Percentiles rank a stretch among this genome's conserved stretches.
These are phyloP conservation scores for Bryoerythrophyllum caledonicum DNA, from an alignment of 225 moss, liverwort and hornwort species.

Conservation along the genomic window DNA sequence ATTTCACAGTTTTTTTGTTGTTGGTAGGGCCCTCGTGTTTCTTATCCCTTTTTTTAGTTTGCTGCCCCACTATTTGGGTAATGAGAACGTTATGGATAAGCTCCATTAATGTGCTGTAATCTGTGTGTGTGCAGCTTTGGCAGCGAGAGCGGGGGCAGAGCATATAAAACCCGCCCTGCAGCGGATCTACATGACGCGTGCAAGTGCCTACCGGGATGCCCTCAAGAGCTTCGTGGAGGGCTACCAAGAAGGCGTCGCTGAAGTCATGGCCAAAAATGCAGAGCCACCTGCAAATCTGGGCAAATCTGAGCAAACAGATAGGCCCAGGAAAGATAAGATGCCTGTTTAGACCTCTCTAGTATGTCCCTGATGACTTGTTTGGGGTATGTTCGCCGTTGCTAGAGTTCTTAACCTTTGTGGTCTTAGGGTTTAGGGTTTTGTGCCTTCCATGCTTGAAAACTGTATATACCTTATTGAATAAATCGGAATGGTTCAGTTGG, in stretches of 20 bases:
- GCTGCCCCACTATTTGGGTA: too few relatives aligned
- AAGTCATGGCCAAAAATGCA: conserved; percentile 45
- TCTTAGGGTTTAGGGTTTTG: too few relatives aligned
- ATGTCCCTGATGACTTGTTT: not conserved
- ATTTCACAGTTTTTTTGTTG: too few relatives aligned
- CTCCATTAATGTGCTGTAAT: conserved; percentile 5
- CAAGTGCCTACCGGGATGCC: conserved; percentile 84
- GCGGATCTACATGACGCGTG: conserved; percentile 87
- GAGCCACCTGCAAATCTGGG: not conserved
- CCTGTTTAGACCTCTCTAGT: conserved; percentile 18
- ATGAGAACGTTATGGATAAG: not conserved
- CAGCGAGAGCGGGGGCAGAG: conserved; percentile 81
- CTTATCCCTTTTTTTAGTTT: too few relatives aligned
- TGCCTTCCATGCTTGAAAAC: not conserved
- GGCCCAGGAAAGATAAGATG: conserved; percentile 26
- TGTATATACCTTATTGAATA: not conserved
- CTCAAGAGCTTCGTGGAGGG: conserved; percentile 83
- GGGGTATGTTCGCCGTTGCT: not conserved
- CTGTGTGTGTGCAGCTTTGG: conserved; percentile 66
- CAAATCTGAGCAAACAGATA: conserved; percentile 17
- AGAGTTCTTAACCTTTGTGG: not conserved
- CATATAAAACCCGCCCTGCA: conserved; percentile 82
- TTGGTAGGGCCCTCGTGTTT: too few relatives aligned
- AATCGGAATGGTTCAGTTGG: not conserved
- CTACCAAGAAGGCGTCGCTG: conserved; percentile 85